Evolutionary conservation across 805 yeast genomes (phyloP), one percentile per base, ranked within the genome.

Genomic region (Candida chauliodis): DNA sequence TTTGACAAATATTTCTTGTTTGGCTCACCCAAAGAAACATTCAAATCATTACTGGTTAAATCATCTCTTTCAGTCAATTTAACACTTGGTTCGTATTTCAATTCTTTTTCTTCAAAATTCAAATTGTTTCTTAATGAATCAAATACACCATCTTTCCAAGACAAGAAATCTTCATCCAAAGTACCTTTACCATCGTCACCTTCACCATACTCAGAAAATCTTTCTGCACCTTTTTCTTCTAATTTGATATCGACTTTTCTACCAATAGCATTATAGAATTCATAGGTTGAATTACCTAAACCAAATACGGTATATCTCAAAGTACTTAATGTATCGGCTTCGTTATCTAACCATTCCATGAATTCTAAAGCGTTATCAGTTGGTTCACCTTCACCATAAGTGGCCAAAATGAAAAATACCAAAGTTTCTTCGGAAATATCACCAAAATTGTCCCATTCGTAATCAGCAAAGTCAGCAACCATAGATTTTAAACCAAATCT

Each of bases 361-460:
- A 93, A 87, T 26, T 78, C 79, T 29, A 76, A 75, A n/a, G 97
- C 93, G 51, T 87, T 86, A 59, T 91, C 99, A 10, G 99, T 91
- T 50, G 95, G 95, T 59, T 91, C 99, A 56, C 99, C 99, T 66
- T 91, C 99, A 51, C 99, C 99, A 53, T 93, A 93, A 8, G 96
- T 88, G 22, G 98, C 93, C 66, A 89, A 71, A 55, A 91, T 73
- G 53, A 91, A 82, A 41, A 67, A 63, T 20, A 66, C 59, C 45
- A 88, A 79, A 15, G 79, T 79, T 43, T 76, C 75, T 13, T 69
- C 65, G 15, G 81, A 75, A 45, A 91, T 61, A 35, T 76, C 76
- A 52, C 78, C 79, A 38, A 93, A 69, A 46, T 77, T 79, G 29
- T 89, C 95, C 53, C 73, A 84, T 49, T 91, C 97, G 55, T 81